Evolutionary conservation across 495 filamentous ascomycete species (phyloP), one percentile per base, ranked within the genome.

Genomic region (Saxispiralis lemnorum): DNA sequence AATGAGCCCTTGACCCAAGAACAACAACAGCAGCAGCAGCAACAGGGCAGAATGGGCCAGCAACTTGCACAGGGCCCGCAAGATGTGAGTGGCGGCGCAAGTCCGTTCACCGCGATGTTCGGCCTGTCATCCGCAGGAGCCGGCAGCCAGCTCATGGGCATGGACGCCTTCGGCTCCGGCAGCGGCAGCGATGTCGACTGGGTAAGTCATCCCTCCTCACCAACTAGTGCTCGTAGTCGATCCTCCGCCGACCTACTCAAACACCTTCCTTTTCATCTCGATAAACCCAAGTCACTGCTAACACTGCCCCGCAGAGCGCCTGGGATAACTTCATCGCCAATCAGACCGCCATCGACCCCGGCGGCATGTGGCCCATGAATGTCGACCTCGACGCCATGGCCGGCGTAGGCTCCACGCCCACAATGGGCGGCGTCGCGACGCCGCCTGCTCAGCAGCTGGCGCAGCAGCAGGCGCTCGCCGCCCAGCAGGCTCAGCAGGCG

Each of bases 161-260:
- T 59, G 58, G 41, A 48, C 11, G 44, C 44, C 1, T 28, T 43
- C 12, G 47, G 35, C 30, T 4, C 24, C 24, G 9, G 24, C 24
- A 28, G 24, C 24, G 24, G 24, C 4, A 28, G 47, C 1, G 82
- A 79, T 49, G 70, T 87, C 52, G 82, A 87, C 55, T 89, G 83
- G 82, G 83, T 87, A 65, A 62, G 76, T 57, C 6, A 12, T 18
- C 32, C 12, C 28, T 43, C 11, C 3, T 21, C 17, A 14, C 31
- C 2, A 31, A 6, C 18, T 35, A 17, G 6, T 19, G 28, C 15
- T 20, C 32, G n/a, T 39, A 6, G 14, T 10, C 17, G n/a, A 44
- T 14, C 3, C n/a, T 24, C 18, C 21, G 6, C 6, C 7, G n/a
- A n/a, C n/a, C n/a, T n/a, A n/a, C n/a, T n/a, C n/a, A n/a, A n/a